Percentiles rank a stretch among this genome's conserved stretches.
Evolutionary conservation across 176 grass and related monocot genomes (phyloP).

Genomic region (Aegilops tauschii): DNA sequence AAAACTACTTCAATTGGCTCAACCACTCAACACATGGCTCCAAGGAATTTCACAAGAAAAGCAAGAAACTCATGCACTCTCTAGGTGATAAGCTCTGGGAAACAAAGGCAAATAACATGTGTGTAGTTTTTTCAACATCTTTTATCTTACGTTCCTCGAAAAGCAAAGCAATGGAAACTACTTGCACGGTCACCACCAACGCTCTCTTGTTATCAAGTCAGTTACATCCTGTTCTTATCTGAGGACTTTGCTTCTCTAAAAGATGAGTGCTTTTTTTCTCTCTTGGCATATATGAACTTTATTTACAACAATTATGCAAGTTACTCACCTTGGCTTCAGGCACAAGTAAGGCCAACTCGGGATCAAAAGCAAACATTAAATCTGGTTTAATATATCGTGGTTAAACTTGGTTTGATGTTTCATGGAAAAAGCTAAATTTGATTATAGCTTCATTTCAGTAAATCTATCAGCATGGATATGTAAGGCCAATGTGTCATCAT

Average conservation of each 20-base stretch:
- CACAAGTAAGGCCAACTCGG: neutral
- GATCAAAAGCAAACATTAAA: neutral
- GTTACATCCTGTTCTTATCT: neutral
- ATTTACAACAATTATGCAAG: neutral
- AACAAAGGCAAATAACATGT: neutral
- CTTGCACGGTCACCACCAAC: neutral
- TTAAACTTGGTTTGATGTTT: neutral
- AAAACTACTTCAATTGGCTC: constrained; percentile 4
- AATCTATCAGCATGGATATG: constrained; percentile 4
- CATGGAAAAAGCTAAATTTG: neutral
- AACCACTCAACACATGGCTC: constrained; percentile 21
- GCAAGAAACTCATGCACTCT: neutral
- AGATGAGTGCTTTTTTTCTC: neutral
- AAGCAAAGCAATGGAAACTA: constrained; percentile 16
- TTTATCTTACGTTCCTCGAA: neutral
- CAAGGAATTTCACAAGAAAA: neutral
- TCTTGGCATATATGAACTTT: constrained; percentile 22
- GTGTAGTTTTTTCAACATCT: neutral
- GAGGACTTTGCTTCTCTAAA: constrained; percentile 11
- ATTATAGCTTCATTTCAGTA: neutral
- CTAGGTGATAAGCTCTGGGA: neutral
- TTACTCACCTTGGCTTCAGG: neutral
- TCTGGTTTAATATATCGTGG: neutral
- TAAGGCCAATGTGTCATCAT: too few relatives aligned
- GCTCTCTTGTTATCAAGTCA: neutral